Base-by-base conservation (phyloP, 179 eudicot species). In the Spergularia azorica region DNA sequence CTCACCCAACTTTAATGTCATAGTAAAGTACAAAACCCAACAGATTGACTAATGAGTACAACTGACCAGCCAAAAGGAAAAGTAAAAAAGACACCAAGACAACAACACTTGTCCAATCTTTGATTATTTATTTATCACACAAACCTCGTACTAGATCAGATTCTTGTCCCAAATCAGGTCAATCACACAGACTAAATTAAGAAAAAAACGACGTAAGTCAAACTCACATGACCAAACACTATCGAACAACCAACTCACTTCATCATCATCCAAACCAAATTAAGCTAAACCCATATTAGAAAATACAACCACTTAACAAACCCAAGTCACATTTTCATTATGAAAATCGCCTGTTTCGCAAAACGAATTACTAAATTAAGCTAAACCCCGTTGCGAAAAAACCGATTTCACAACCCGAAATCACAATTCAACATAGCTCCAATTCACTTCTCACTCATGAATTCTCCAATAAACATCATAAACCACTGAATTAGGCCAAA, bases 61-160 rank as follows among this genome's bases (percentile, higher is more conserved):
- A 26, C 59, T 81, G 71, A 55, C 52, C 52, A 73, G 50, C n/a
- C 26, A 75, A 73, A 73, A n/a, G 61, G 41, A 72, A 68, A 73
- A 76, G 73, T 55, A 57, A 32, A 73, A 81, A 73, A 51, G 59
- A 70, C 59, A 58, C 39, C n/a, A 62, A 75, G 46, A 32, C n/a
- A 57, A 71, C 55, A 46, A 18, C 70, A 79, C 56, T 52, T 68
- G 76, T 72, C 78, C 78, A 73, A n/a, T 73, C 62, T 60, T 77
- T 72, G 39, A 36, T 36, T 65, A 61, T 67, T 73, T 77, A 77
- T 67, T 62, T 55, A 18, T 73, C 71, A 61, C 59, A 81, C 59
- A 54, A 77, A 77, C 77, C 81, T 81, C 80, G 78, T 79, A 81
- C 74, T 73, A 50, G 46, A 81, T 69, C 72, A 48, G 68, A 73